phyloP scores from a whole-genome alignment of 305 asterid genomes.

The Fraxinus platypoda region DNA sequence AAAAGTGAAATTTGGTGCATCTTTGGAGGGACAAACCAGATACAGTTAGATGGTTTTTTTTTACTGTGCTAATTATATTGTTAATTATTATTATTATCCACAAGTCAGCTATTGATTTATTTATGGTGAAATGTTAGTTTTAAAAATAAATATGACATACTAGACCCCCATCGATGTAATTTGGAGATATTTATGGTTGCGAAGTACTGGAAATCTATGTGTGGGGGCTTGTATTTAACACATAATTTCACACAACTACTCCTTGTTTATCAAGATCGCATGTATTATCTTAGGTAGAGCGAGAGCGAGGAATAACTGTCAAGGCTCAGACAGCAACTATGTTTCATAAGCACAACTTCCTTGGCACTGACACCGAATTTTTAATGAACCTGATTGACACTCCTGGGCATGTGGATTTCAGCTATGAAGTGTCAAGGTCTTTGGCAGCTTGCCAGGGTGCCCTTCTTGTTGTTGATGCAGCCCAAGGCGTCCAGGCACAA shows the following conservation, averaged over 20 bases:
- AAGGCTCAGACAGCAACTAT: conserved; percentile 99
- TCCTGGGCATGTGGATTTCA: conserved; percentile 98
- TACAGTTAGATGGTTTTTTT: conserved; percentile 4
- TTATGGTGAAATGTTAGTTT: background rate
- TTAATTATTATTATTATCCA: background rate
- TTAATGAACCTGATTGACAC: conserved; percentile 88
- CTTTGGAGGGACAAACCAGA: conserved; percentile 4
- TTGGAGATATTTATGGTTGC: background rate
- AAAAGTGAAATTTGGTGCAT: background rate
- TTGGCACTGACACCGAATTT: conserved; percentile 56
- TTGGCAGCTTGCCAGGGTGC: conserved; percentile 99
- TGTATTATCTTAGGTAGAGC: conserved; percentile 71
- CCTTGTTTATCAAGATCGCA: conserved; percentile 20
- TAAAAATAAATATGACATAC: background rate
- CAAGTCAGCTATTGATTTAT: background rate
- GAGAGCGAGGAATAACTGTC: conserved; percentile 97
- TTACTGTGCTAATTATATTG: background rate
- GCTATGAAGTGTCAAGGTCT: conserved; percentile 95
- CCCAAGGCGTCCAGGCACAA: conserved; percentile 99
- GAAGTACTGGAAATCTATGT: background rate
- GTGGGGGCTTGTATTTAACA: background rate
- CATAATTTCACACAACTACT: background rate
- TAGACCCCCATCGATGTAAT: background rate
- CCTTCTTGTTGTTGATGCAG: conserved; percentile 95
- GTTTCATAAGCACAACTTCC: conserved; percentile 73